Percentiles rank a stretch among this genome's conserved stretches.
These are phyloP conservation scores for Cochliopodium minus DNA, from an alignment of 208 protist species.

Conservation along the genomic window DNA sequence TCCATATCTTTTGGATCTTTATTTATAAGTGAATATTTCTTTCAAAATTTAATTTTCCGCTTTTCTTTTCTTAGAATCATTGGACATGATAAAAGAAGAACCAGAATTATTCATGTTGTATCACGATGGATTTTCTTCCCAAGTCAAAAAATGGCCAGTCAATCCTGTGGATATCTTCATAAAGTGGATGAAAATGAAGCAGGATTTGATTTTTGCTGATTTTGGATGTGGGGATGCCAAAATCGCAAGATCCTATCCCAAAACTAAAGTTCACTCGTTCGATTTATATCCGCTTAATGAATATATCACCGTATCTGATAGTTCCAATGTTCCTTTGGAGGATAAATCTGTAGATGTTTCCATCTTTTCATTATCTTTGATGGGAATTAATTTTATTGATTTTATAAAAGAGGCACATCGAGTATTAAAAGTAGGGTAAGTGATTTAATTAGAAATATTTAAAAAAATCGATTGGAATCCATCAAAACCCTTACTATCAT, in stretches of 20 bases:
- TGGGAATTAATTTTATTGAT: conserved; percentile 45
- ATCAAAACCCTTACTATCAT: no score
- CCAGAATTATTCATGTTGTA: not conserved
- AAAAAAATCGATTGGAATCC: no score
- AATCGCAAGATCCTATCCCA: conserved; percentile 18
- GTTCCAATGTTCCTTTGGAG: conserved; percentile 32
- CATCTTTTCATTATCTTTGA: conserved; percentile 44
- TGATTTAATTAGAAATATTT: no score
- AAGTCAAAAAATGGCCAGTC: conserved; percentile 1
- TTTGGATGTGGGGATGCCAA: conserved; percentile 48
- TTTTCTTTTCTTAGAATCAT: no score
- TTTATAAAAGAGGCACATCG: conserved; percentile 40
- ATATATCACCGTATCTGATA: conserved; percentile 35
- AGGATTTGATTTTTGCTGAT: conserved; percentile 28
- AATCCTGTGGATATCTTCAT: conserved; percentile 2
- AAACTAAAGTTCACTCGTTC: conserved; percentile 41
- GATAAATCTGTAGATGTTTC: conserved; percentile 28
- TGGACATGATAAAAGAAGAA: conserved; percentile 1
- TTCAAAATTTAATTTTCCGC: no score
- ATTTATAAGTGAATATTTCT: no score
- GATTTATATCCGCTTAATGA: conserved; percentile 42
- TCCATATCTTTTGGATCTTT: no score
- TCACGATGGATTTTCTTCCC: not conserved
- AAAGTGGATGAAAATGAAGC: not conserved
- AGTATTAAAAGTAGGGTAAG: conserved; percentile 20